Evolutionary conservation across 305 asterid species (phyloP).

Genomic region (Fraxinus greggii): DNA sequence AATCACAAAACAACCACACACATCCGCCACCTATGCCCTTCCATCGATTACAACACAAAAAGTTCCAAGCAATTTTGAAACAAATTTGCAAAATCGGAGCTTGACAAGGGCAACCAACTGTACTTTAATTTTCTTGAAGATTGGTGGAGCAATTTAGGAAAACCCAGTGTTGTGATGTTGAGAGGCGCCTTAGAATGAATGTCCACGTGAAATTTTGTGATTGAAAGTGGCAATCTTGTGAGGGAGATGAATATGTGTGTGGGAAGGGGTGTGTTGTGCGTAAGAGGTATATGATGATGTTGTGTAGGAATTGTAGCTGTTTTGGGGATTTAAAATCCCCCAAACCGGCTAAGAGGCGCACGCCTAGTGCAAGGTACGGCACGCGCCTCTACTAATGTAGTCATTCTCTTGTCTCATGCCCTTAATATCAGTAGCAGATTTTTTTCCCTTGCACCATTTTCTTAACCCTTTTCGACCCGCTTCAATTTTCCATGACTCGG

Average conservation of each 20-base stretch:
- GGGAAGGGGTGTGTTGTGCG: not conserved
- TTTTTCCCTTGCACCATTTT: too few species aligned
- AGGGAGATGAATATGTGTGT: not conserved
- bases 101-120: too few species aligned
- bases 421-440: not conserved
- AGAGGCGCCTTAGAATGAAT: not conserved
- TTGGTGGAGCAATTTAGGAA: not conserved
- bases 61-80: not conserved
- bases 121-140: not conserved
- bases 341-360: not conserved
- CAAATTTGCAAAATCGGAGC: too few species aligned
- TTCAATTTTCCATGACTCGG: too few species aligned
- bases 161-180: not conserved
- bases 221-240: not conserved
- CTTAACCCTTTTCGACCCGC: not conserved
- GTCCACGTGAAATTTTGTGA: not conserved
- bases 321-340: not conserved
- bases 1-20: not conserved
- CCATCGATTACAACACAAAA: not conserved
- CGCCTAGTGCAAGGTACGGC: not conserved
- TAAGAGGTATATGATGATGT: not conserved
- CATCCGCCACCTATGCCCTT: not conserved
- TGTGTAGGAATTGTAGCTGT: not conserved
- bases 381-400: not conserved
- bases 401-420: not conserved